Evolutionary conservation across 352 stramenopile species (phyloP), one percentile per base, ranked within the genome.

Genomic region (Peronospora destructor): DNA sequence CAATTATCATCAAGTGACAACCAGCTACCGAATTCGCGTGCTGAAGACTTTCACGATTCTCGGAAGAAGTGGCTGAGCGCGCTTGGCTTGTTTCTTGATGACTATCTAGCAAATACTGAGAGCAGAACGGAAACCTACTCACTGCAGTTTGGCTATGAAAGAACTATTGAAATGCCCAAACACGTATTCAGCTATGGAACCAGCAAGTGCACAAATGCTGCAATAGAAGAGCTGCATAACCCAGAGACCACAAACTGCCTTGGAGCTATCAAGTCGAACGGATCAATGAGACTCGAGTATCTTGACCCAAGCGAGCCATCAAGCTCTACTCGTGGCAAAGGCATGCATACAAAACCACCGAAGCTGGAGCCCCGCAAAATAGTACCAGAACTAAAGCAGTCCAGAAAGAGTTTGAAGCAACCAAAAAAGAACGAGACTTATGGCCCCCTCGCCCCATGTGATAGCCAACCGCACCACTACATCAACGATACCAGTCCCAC

Each of bases 281-380:
- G 62, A 28, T 68, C 62, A 6, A 71, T 71, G 62, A 65, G 58
- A 45, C 43, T 71, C n/a, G 62, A 71, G 36, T 61, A 71, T 21
- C 54, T 71, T 32, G 21, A 71, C 19, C 54, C 62, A 49, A 71
- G 45, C n/a, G 59, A 71, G 30, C 54, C 62, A 37, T 17, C 62
- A 14, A 68, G n/a, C 32, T 65, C 62, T 38, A 41, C 38, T 37
- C 40, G 41, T 49, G 34, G 61, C 47, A 45, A 61, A 21, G 35
- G 48, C 17, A 39, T 26, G 10, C 40, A 55, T 49, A 34, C 16
- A 35, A 51, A 53, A 11, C 17, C 48, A 35, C 30, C 49, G 17
- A 28, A 56, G 13, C 34, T 17, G 34, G 33, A 40, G 6, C 16
- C 23, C 10, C n/a, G 25, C 21, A 19, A 35, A 17, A 45, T 49